A percentile compares a stretch with the other conserved stretches of the same genome.
Conservation (phyloP, 441 rosid genomes). For the Arabidopsis hybrid region DNA sequence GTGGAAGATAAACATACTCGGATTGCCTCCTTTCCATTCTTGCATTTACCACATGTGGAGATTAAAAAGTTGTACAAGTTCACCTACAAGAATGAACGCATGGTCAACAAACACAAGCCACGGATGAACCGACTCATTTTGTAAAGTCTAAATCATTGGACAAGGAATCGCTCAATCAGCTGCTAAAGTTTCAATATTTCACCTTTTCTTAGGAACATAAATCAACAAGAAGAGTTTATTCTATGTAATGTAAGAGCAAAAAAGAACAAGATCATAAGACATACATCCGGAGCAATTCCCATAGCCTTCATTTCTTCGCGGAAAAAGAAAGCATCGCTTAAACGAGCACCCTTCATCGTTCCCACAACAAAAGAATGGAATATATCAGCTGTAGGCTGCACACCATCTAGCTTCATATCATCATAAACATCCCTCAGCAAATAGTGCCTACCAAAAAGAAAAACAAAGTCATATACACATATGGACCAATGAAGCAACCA, state of each 20-base stretch:
- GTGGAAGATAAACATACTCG: slow-evolving; percentile 51
- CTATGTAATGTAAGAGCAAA: neutral
- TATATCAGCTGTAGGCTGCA: slow-evolving; percentile 79
- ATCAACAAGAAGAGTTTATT: neutral
- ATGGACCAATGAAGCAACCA: neutral
- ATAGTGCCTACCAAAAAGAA: slow-evolving; percentile 51
- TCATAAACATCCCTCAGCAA: slow-evolving; percentile 88
- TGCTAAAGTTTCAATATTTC: no score
- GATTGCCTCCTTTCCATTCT: slow-evolving; percentile 73
- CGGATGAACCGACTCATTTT: neutral
- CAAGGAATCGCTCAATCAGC: neutral
- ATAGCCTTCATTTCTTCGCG: slow-evolving; percentile 83
- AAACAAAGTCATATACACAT: neutral
- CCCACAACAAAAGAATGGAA: slow-evolving; percentile 83
- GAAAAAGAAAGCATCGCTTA: slow-evolving; percentile 85
- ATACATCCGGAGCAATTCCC: slow-evolving; percentile 95
- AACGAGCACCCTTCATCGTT: slow-evolving; percentile 85
- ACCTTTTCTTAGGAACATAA: neutral
- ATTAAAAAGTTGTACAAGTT: slow-evolving; percentile 83
- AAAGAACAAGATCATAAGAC: slow-evolving; percentile 17
- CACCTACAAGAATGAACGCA: slow-evolving; percentile 53
- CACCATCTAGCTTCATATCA: slow-evolving; percentile 94
- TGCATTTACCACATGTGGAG: slow-evolving; percentile 91
- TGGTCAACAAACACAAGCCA: slow-evolving; percentile 23
- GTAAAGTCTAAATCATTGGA: slow-evolving; percentile 6